These are phyloP conservation scores for Colletotrichum kahawae DNA, from an alignment of 2,329 filamentous ascomycete species.

Conservation along the genomic window DNA sequence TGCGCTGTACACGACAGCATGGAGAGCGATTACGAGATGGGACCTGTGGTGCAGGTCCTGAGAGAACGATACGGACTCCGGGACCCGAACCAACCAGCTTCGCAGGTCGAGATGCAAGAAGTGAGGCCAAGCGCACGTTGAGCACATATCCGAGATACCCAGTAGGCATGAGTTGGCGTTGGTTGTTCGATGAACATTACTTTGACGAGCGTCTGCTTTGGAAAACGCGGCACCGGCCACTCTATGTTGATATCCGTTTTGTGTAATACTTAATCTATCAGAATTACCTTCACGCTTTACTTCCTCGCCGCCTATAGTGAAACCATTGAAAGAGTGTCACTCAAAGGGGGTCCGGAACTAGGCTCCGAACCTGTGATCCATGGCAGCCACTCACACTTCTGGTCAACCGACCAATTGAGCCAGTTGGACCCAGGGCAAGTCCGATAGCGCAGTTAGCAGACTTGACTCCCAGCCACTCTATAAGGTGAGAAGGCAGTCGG, in stretches of 20 bases:
- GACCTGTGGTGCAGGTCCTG: conserved; percentile 63
- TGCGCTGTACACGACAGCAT: conserved; percentile 71
- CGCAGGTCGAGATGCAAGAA: conserved; percentile 34
- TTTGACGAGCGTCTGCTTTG: neutral
- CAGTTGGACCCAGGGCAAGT: neutral
- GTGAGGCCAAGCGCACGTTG: neutral
- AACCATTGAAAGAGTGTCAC: neutral
- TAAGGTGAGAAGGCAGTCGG: neutral
- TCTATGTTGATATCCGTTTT: neutral
- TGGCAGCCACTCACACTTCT: neutral
- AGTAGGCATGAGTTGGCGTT: neutral
- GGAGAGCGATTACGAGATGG: conserved; percentile 72
- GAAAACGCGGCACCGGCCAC: neutral
- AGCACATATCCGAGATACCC: neutral
- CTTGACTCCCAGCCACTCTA: neutral
- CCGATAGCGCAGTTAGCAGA: neutral
- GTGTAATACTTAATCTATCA: neutral
- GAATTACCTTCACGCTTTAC: neutral
- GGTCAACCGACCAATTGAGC: neutral
- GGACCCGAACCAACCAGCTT: conserved; percentile 25
- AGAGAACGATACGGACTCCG: conserved; percentile 47
- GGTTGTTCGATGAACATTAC: neutral
- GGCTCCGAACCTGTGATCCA: neutral
- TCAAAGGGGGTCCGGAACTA: neutral
- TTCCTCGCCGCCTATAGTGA: neutral